Conservation (phyloP, 495 filamentous ascomycete genomes). For the Penicillium odoratum region DNA sequence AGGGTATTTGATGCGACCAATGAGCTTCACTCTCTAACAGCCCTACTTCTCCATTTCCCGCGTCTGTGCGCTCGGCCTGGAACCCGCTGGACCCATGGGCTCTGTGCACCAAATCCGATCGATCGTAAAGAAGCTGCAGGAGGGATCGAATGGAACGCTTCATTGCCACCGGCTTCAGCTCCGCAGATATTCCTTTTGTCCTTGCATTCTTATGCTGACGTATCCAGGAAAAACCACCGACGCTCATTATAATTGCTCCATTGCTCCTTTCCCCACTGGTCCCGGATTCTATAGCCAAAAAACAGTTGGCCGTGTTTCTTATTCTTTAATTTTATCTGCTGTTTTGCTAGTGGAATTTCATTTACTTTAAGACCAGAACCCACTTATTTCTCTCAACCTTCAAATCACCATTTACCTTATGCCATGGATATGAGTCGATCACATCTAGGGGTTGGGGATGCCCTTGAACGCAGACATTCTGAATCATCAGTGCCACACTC, state of each 20-base stretch:
- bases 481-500: slow-evolving; percentile 19
- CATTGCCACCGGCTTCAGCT: slow-evolving; percentile 28
- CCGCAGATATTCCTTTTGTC: slow-evolving; percentile 25
- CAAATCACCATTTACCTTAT: neutral
- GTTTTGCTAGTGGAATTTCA: neutral
- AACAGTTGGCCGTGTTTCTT: neutral
- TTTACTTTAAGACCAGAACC: neutral
- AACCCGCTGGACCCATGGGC: slow-evolving; percentile 11
- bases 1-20: slow-evolving; percentile 4
- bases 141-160: slow-evolving; percentile 13
- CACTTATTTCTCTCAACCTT: neutral
- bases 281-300: slow-evolving; percentile 15
- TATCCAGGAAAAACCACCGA: neutral
- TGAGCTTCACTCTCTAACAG: slow-evolving; percentile 1
- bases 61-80: slow-evolving; percentile 19
- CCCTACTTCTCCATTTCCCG: slow-evolving; percentile 11
- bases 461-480: slow-evolving; percentile 27
- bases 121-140: slow-evolving; percentile 8
- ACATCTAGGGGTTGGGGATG: slow-evolving; percentile 14
- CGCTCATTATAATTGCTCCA: neutral
- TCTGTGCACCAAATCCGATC: slow-evolving; percentile 18
- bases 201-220: slow-evolving; percentile 24
- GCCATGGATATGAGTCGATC: slow-evolving; percentile 22
- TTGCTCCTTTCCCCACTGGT: neutral
- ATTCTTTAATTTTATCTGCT: neutral